phyloP scores from a whole-genome alignment of 2,329 filamentous ascomycete species.

The Claviceps paspali region DNA sequence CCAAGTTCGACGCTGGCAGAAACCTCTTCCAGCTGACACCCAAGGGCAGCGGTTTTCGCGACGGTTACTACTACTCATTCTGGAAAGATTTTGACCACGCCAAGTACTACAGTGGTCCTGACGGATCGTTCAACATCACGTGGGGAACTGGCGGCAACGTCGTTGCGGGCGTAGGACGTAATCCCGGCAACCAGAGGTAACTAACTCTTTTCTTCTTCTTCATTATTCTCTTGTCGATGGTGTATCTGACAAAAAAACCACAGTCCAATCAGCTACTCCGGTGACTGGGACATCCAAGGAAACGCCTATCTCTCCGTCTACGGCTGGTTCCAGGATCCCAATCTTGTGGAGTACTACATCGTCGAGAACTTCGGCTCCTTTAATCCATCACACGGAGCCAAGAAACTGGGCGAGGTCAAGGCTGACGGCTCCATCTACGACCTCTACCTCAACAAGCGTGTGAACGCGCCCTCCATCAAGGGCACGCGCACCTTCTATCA shows the following conservation, averaged over 20 bases:
- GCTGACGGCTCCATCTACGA: conserved; percentile 23
- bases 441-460: conserved; percentile 19
- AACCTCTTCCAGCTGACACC: not conserved
- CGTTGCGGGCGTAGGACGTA: conserved; percentile 44
- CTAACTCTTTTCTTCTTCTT: conserved; percentile 2
- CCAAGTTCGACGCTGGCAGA: too few species aligned
- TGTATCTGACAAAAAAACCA: conserved; percentile 10
- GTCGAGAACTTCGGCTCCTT: conserved; percentile 23
- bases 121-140: not conserved
- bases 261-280: conserved; percentile 13
- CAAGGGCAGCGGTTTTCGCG: not conserved
- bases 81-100: not conserved
- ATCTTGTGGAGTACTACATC: conserved; percentile 24
- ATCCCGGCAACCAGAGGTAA: conserved; percentile 33
- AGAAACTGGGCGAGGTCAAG: conserved; percentile 18
- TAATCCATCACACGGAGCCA: conserved; percentile 19
- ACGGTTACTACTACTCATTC: not conserved
- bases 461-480: conserved; percentile 30
- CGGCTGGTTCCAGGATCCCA: conserved; percentile 22
- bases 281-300: conserved; percentile 9
- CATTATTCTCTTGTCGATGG: not conserved
- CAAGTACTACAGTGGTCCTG: not conserved
- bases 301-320: conserved; percentile 23
- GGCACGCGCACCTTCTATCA: conserved; percentile 36
- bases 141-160: conserved; percentile 36